phyloP scores from a whole-genome alignment of 2,329 filamentous ascomycete genomes.

The Pestalotiopsis sp. region DNA sequence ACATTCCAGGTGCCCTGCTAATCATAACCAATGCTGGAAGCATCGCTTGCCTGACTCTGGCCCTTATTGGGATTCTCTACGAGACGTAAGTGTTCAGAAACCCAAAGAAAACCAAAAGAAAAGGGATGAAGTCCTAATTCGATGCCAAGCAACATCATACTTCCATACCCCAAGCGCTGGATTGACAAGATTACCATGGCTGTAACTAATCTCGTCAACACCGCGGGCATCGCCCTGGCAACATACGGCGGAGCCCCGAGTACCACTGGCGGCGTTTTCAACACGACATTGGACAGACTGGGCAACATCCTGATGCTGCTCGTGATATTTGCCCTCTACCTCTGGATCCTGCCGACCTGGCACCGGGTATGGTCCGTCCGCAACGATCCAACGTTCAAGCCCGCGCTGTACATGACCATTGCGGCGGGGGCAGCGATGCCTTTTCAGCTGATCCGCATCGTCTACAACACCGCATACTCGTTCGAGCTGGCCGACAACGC shows the following conservation, averaged over 20 bases:
- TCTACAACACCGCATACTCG: neutral
- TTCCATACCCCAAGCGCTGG: slow-evolving; percentile 3
- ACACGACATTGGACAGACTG: neutral
- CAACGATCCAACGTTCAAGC: neutral
- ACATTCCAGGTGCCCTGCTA: neutral
- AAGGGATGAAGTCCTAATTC: neutral
- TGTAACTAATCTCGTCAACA: slow-evolving; percentile 1
- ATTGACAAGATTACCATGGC: slow-evolving; percentile 9
- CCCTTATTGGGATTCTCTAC: slow-evolving; percentile 1
- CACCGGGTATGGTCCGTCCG: neutral
- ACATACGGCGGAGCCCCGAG: slow-evolving; percentile 4
- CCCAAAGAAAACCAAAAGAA: neutral
- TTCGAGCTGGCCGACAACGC: neutral
- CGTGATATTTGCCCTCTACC: neutral
- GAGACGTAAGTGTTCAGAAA: neutral
- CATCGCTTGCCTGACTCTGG: slow-evolving; percentile 5
- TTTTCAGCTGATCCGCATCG: neutral
- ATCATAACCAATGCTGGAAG: slow-evolving; percentile 10
- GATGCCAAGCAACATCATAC: neutral
- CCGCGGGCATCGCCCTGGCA: neutral
- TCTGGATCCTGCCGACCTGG: slow-evolving; percentile 2
- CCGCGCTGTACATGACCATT: slow-evolving; percentile 4
- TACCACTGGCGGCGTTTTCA: neutral
- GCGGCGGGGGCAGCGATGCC: neutral
- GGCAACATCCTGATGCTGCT: slow-evolving; percentile 6